Percentiles rank a stretch among this genome's conserved stretches.
Evolutionary conservation across 495 filamentous ascomycete species (phyloP).

Genomic region (Aspergillus avenaceus): DNA sequence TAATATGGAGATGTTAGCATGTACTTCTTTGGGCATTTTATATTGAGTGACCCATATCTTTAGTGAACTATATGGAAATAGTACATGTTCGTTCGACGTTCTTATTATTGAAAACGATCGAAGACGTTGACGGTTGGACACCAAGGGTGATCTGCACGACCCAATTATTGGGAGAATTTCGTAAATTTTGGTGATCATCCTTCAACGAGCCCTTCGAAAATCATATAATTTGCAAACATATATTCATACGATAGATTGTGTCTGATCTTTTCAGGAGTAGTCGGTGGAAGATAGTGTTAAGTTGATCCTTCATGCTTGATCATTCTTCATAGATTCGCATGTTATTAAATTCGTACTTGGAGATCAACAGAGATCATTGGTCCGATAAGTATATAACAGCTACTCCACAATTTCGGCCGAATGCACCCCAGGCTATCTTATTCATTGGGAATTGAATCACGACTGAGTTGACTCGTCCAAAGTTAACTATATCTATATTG

Average conservation of each 20-base stretch:
- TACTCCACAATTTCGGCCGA: conserved; percentile 15
- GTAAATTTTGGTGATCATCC: conserved; percentile 5
- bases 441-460: not conserved
- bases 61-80: not conserved
- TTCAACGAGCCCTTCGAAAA: not conserved
- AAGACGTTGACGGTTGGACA: not conserved
- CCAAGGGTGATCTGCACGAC: conserved; percentile 11
- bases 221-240: too few relatives aligned
- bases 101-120: not conserved
- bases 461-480: not conserved
- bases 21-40: not conserved
- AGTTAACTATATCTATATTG: not conserved
- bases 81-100: not conserved
- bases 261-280: too few relatives aligned
- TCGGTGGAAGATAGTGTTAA: too few relatives aligned
- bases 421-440: not conserved
- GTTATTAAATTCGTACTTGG: too few relatives aligned
- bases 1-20: not conserved
- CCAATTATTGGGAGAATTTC: conserved; percentile 3
- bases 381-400: not conserved
- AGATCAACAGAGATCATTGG: not conserved
- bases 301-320: too few relatives aligned
- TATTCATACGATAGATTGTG: too few relatives aligned
- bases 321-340: too few relatives aligned
- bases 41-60: not conserved